Percentiles rank a stretch among this genome's conserved stretches.
Conservation (phyloP, 2,329 filamentous ascomycete genomes). For the Aspergillus sp. region DNA sequence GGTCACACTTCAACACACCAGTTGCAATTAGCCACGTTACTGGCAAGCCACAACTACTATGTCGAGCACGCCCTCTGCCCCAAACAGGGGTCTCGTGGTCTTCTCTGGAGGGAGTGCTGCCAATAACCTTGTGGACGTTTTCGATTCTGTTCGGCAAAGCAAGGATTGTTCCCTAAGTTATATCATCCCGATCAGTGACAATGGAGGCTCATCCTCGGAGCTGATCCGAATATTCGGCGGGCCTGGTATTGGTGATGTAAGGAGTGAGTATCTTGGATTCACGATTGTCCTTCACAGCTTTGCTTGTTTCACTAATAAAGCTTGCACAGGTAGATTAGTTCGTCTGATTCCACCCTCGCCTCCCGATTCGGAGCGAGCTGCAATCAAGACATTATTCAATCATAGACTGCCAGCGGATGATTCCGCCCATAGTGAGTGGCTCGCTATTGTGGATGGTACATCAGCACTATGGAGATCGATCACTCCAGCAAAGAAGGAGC, state of each 20-base stretch:
- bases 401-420: conserved; percentile 70
- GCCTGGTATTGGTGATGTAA: conserved; percentile 77
- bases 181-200: conserved; percentile 93
- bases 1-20: too few relatives aligned
- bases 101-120: conserved; percentile 94
- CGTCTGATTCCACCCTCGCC: conserved; percentile 74
- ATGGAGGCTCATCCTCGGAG: conserved; percentile 91
- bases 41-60: background rate
- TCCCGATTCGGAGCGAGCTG: conserved; percentile 64
- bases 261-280: conserved; percentile 53
- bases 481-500: conserved; percentile 69
- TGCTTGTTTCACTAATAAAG: conserved; percentile 11
- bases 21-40: too few relatives aligned
- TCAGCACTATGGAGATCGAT: conserved; percentile 73
- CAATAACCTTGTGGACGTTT: conserved; percentile 90
- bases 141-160: conserved; percentile 64
- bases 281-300: background rate
- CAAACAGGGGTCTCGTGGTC: conserved; percentile 66
- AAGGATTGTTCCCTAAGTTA: conserved; percentile 72
- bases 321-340: conserved; percentile 70
- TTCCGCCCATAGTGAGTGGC: conserved; percentile 74
- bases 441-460: conserved; percentile 80
- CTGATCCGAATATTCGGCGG: conserved; percentile 93
- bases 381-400: conserved; percentile 84
- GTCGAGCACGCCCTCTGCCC: conserved; percentile 11